Base-by-base conservation (phyloP, 768 basidiomycete species). In the Rhizopogon rudus region DNA sequence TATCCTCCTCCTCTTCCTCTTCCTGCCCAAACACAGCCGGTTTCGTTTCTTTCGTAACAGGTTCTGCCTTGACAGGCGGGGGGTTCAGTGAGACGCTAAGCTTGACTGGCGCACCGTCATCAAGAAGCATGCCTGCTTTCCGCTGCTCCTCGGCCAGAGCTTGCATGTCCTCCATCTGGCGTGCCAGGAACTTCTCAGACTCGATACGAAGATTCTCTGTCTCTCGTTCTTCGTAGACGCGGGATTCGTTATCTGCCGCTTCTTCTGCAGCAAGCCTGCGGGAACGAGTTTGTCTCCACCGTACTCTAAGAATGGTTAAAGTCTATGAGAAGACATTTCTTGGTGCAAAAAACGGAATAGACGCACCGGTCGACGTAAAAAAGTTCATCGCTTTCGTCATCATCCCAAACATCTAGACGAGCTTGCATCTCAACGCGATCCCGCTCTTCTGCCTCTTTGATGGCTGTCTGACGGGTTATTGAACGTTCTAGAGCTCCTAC, bases 101-200 rank as follows among this genome's bases (percentile, higher is more conserved):
- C 63, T 87, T 85, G 63, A 98, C 89, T 5, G 93, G 92, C 16
- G 90, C 91, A 29, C 91, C 92, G 60, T 97, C 95, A 59, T 96
- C 94, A 33, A 95, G 78, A 14, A 97, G 73, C 72, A 96, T 79
- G 31, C 94, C 94, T 6, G 91, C 91, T 65, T 91, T 90, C 59
- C 91, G 85, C 64, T 97, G 93, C 64, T 95, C 89, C 50, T 91
- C 90, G 12, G 90, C 91, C 29, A 96, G 75, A 2, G 91, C 87
- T 60, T 93, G 92, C 86, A 96, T 89, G 69, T 98, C 94, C 59
- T 91, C 91, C 91, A 96, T 93, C 65, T 97, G 94, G 53, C 86
- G 81, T 37, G 91, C 91, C 57, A 98, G 78, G 80, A 98, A 97
- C 59, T 85, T 88, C 70, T 98, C 96, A 0, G 93, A 93, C 71